Evolutionary conservation across 305 asterid species (phyloP), one percentile per base, ranked within the genome.

Genomic region (Fraxinus ornus): DNA sequence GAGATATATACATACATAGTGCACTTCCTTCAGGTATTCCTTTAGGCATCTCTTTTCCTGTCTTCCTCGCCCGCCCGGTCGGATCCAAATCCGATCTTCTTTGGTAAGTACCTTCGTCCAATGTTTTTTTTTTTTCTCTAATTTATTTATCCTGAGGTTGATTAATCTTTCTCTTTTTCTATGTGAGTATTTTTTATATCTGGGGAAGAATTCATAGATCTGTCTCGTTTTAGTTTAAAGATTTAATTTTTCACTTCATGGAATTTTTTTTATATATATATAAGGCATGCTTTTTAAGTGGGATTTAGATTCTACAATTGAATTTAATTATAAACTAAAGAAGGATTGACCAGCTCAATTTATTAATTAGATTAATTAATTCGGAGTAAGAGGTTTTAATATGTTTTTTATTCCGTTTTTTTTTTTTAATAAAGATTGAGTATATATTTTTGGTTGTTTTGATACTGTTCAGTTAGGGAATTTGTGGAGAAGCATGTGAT

Each of bases 131-230:
- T 36, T 9, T 7, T 74, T 35, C 17, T 33, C 19, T 24, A 66
- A n/a, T 80, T 57, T 80, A 2, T 66, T 28, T 62, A 2, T 33
- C 10, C 52, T 21, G 35, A 1, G 17, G 47, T 83, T 62, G 15
- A 5, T n/a, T 13, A 12, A 21, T 21, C 75, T 47, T 78, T 49
- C 32, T 52, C 21, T n/a, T 49, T 33, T 77, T 47, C 47, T 15
- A 12, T 72, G 62, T 30, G n/a, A 75, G 79, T 57, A 41, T 15
- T 57, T 82, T 79, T 74, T 76, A 88, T 87, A 88, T 88, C 89
- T 86, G 87, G 13, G 80, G 74, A 66, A 68, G 5, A 66, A 81
- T 15, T 70, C 62, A 37, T 86, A 77, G 88, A 88, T 88, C 91
- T 78, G 68, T 70, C 44, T 66, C 70, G 41, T 83, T 71, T 19